phyloP scores from a whole-genome alignment of 1,139 yeast genomes.

The Candida anutae region DNA sequence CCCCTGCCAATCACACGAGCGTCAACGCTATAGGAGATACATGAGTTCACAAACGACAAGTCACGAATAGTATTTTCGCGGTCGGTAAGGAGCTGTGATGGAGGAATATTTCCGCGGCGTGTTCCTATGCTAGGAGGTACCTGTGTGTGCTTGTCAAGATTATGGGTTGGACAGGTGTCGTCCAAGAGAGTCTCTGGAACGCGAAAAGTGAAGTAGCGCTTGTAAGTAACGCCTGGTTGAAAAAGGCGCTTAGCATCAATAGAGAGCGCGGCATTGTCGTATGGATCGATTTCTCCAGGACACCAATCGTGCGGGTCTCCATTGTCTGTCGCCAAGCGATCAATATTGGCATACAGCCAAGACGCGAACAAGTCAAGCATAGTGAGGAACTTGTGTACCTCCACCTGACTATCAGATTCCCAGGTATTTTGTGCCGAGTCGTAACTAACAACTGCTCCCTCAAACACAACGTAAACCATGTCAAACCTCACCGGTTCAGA shows the following conservation, averaged over 20 bases:
- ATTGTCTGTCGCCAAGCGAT: constrained; percentile 35
- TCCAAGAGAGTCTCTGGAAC: constrained; percentile 34
- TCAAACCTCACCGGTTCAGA: constrained; percentile 22
- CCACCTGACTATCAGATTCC: constrained; percentile 19
- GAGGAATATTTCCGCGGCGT: constrained; percentile 11
- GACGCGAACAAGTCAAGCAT: constrained; percentile 42
- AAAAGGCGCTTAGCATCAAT: constrained; percentile 25
- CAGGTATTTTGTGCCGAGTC: constrained; percentile 20
- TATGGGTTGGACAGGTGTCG: constrained; percentile 29
- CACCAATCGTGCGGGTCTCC: constrained; percentile 48
- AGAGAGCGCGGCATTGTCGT: constrained; percentile 25
- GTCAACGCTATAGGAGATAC: constrained; percentile 28
- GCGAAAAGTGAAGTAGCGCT: constrained; percentile 35
- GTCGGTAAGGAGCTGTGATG: constrained; percentile 14
- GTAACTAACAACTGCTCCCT: constrained; percentile 21
- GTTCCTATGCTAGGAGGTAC: constrained; percentile 34
- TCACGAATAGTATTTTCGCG: constrained; percentile 21
- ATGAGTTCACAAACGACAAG: constrained; percentile 27
- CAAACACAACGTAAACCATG: constrained; percentile 29
- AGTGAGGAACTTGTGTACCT: constrained; percentile 29
- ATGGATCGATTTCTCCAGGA: constrained; percentile 39
- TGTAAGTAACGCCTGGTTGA: constrained; percentile 26
- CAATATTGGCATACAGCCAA: constrained; percentile 42
- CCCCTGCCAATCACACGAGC: constrained; percentile 38
- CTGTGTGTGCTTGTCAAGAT: constrained; percentile 25